Evolutionary conservation across 306 rosid genomes (phyloP), one percentile per base, ranked within the genome.

Genomic region (Vigna radiata): DNA sequence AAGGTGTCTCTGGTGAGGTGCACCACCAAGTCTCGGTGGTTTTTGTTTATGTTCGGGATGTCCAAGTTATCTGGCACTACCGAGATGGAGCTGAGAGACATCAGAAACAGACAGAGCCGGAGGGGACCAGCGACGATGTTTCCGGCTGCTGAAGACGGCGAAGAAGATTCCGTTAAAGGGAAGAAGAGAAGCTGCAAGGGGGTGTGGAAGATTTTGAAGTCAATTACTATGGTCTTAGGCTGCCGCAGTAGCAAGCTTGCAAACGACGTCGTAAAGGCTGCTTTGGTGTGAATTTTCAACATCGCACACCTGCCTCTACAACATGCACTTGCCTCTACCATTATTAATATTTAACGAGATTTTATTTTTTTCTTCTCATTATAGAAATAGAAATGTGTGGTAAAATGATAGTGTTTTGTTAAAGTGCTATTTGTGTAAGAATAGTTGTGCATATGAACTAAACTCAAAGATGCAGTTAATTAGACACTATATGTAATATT

Each of bases 21-120:
- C 7, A 44, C 82, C 0, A 75, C 83, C 25, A 90, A 88, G 75
- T 84, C 91, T 6, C 81, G 87, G 27, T 92, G 96, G 98, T 80
- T 76, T 76, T 47, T 91, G 83, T 85, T 84, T 2, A 33, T 88
- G 86, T 92, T 94, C 67, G 94, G 96, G 49, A 83, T 89, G 85
- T 29, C 88, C 1, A 73, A 46, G 56, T 68, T 69, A 72, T 50
- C 85, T 25, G 87, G 84, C 6, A 68, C 77, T 5, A 68, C 77
- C 8, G 90, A 87, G 86, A 89, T 94, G 95, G 86, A 88, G 41
- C 79, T 91, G 58, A 61, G 85, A 16, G 93, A 91, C 70, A 90
- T 94, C 2, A 88, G 79, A 72, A 64, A 41, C 16, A 80, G 97
- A 80, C 96, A 92, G 64, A 84, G 87, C 64, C 59, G 72, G 56